Evolutionary conservation across 371 early-diverging fungal genomes (phyloP), one percentile per base, ranked within the genome.

Genomic region (Mortierella sp.): DNA sequence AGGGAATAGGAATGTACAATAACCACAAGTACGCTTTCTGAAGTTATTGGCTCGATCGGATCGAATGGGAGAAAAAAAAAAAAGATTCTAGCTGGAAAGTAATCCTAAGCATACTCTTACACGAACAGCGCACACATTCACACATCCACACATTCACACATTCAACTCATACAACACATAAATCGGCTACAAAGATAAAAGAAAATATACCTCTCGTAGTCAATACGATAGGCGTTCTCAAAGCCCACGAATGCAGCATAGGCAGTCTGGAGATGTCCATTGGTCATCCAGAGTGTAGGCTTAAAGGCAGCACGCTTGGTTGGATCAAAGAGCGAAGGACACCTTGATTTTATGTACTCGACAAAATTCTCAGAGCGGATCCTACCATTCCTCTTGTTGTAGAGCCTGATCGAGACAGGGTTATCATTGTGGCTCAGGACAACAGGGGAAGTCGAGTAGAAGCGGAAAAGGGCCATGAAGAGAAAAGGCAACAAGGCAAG

Each of bases 181-280:
- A n/a, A 6, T 7, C 11, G 21, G 16, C 4, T 16, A 22, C 5
- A 53, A 53, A 24, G 16, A 21, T 24, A 53, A 21, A 11, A 36
- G 47, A 57, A 52, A 19, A 47, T 63, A 50, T 82, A 90, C 88
- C 92, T 80, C 67, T 91, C 87, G 70, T 91, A 92, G 10, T 70
- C 59, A 32, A 92, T 85, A 32, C 76, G 74, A 36, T 76, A 67
- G 76, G 64, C 16, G 53, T 67, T 28, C 76, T 85, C 41, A 80
- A 76, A 67, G 67, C 82, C 62, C 67, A 70, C 33, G 55, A 83
- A 89, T 33, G 90, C 87, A 63, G 91, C 90, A 84, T 88, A 90
- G 19, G 81, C 88, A 32, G 91, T 91, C 78, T 91, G 91, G 22
- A 90, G 73, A 74, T 90, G 91, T 19, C 91, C 90, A 68, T 86